Evolutionary conservation across 2,329 filamentous ascomycete genomes (phyloP), one percentile per base, ranked within the genome.

Genomic region (Didymella exigua): DNA sequence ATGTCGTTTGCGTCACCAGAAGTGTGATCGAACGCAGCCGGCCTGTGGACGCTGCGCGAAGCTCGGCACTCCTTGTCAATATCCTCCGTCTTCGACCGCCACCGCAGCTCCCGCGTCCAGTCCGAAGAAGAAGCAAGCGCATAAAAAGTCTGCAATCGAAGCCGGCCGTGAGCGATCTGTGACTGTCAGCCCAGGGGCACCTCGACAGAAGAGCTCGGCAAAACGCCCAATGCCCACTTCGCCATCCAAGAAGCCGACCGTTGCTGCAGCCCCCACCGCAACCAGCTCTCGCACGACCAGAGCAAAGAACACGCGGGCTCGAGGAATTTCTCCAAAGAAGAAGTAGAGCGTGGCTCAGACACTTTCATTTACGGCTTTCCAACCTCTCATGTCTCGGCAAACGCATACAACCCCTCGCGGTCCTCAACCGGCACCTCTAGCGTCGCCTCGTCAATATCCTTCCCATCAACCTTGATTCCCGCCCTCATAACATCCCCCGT

Each of bases 401-500:
- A 97, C 69, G 85, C 82, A 75, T 96, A 97, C 16, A 86, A 82
- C 23, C 89, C 87, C 29, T 87, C 86, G 13, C 89, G 88, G 72
- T 96, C 90, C 76, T 89, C 86, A 11, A 98, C 90, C 14, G 80
- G 81, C 27, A 98, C 90, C 78, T 96, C 89, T 61, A 98, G 89
- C 71, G 80, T 87, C 29, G 89, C 90, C 80, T 96, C 90, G 72
- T 92, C 86, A 27, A 98, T 77, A 79, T 96, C 91, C 79, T 89
- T 87, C 31, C 93, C 93, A 53, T 83, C 81, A 26, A 96, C 86
- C 72, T 85, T 87, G 64, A 98, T 81, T 4, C 92, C 92, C 23
- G 90, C 93, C 60, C 83, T 88, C 84, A 99, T 91, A 27, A 93
- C 81, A 77, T 99, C 93, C 2, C 95, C 95, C 1, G 90, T 86